Conservation (phyloP, 1,284 basidiomycete genomes). For the Apiotrichum sp. region DNA sequence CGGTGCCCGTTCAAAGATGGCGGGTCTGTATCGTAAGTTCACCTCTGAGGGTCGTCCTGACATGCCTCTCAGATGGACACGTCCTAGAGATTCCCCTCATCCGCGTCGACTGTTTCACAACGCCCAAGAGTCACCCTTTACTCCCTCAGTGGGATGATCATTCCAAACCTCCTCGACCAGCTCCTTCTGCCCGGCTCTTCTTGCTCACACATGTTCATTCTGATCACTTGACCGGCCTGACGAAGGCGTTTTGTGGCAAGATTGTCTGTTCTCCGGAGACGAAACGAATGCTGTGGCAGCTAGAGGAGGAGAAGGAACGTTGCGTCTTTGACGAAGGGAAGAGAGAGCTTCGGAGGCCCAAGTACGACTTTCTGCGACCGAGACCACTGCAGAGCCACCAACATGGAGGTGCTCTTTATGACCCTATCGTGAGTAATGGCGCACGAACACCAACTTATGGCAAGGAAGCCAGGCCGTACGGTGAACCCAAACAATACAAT, state of each 20-base stretch:
- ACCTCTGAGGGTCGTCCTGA: too few species aligned
- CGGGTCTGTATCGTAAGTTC: constrained; percentile 32
- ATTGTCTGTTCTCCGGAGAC: constrained; percentile 72
- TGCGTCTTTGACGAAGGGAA: constrained; percentile 52
- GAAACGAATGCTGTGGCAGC: constrained; percentile 70
- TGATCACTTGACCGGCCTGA: constrained; percentile 55
- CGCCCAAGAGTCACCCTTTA: constrained; percentile 5
- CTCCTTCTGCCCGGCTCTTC: constrained; percentile 57
- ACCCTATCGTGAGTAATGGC: constrained; percentile 27
- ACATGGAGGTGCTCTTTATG: constrained; percentile 20
- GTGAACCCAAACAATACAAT: constrained; percentile 56
- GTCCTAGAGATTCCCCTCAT: constrained; percentile 57
- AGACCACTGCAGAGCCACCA: not conserved
- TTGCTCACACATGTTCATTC: constrained; percentile 78
- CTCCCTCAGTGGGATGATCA: constrained; percentile 12
- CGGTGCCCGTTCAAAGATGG: too few species aligned
- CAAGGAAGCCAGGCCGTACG: constrained; percentile 31
- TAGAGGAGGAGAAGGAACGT: constrained; percentile 64
- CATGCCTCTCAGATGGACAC: constrained; percentile 34
- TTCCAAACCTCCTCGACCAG: constrained; percentile 8
- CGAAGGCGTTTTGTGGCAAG: constrained; percentile 37
- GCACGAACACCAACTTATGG: too few species aligned
- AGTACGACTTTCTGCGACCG: constrained; percentile 26
- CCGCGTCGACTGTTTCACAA: constrained; percentile 69
- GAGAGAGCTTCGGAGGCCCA: constrained; percentile 55